phyloP scores from a whole-genome alignment of 345 rosid genomes.

The Citrus maxima region DNA sequence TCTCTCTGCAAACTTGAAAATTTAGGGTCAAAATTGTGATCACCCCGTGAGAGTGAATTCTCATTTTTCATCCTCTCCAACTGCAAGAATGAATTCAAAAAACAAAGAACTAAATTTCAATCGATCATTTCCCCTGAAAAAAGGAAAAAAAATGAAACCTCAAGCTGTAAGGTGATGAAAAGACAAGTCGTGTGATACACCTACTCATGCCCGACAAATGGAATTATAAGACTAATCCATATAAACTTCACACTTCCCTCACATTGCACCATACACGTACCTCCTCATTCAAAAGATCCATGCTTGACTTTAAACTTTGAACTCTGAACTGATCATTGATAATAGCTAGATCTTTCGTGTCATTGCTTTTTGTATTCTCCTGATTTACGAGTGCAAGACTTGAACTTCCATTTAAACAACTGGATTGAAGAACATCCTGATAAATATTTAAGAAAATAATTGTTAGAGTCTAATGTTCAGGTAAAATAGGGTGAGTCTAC shows the following conservation, averaged over 20 bases:
- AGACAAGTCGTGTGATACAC: background rate
- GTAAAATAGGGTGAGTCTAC: background rate
- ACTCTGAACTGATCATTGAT: slow-evolving; percentile 62
- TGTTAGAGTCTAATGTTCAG: slow-evolving; percentile 4
- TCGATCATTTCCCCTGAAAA: background rate
- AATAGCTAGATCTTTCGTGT: slow-evolving; percentile 46
- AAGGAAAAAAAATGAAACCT: background rate
- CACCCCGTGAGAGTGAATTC: slow-evolving; percentile 59
- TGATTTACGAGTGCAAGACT: slow-evolving; percentile 33
- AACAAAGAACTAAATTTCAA: slow-evolving; percentile 13
- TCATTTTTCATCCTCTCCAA: slow-evolving; percentile 95
- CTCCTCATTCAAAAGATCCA: slow-evolving; percentile 90
- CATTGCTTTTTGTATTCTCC: slow-evolving; percentile 34
- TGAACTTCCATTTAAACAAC: slow-evolving; percentile 38
- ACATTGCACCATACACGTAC: slow-evolving; percentile 29
- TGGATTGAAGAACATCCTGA: slow-evolving; percentile 50
- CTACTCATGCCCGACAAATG: slow-evolving; percentile 7
- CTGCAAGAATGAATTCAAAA: slow-evolving; percentile 34
- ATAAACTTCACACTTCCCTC: slow-evolving; percentile 5
- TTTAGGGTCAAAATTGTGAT: slow-evolving; percentile 40
- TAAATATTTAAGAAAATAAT: slow-evolving; percentile 20
- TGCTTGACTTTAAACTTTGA: slow-evolving; percentile 69
- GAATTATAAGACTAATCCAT: background rate
- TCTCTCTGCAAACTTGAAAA: slow-evolving; percentile 70
- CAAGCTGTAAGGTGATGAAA: background rate